phyloP scores from a whole-genome alignment of 345 rosid genomes.

The Aethionema arabicum region DNA sequence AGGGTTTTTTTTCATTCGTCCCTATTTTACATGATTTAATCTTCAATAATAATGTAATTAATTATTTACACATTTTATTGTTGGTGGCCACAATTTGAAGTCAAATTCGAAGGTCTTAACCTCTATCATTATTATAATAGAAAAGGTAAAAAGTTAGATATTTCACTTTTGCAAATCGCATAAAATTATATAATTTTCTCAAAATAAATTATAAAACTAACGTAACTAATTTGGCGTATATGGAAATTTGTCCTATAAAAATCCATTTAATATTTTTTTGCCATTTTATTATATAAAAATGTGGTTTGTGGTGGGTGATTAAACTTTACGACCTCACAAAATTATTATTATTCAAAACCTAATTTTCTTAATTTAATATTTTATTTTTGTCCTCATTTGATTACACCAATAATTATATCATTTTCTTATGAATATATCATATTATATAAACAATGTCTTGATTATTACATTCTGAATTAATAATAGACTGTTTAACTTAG shows the following conservation, averaged over 20 bases:
- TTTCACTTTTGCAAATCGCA: constrained; percentile 2
- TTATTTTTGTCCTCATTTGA: constrained; percentile 9
- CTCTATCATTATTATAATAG: not conserved
- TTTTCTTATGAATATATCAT: constrained; percentile 7
- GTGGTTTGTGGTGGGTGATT: constrained; percentile 25
- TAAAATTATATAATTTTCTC: not conserved
- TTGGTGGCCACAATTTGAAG: constrained; percentile 20
- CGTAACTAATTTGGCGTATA: constrained; percentile 25
- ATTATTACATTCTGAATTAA: constrained; percentile 1
- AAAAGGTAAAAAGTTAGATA: constrained; percentile 14
- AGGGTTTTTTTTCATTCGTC: too few relatives aligned
- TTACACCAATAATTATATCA: constrained; percentile 5
- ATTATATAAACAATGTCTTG: not conserved
- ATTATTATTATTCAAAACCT: constrained; percentile 2
- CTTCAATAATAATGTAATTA: too few relatives aligned
- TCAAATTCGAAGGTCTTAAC: constrained; percentile 29
- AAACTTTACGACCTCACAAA: constrained; percentile 14
- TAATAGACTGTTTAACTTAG: constrained; percentile 18
- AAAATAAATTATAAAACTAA: not conserved
- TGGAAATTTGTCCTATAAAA: constrained; percentile 25
- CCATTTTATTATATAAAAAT: constrained; percentile 5
- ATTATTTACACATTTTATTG: not conserved
- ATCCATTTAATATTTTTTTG: constrained; percentile 6
- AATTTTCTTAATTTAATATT: constrained; percentile 2
- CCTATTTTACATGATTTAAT: too few relatives aligned